Evolutionary conservation across 2,329 filamentous ascomycete species (phyloP), one percentile per base, ranked within the genome.

Genomic region (Macrophomina tecta): DNA sequence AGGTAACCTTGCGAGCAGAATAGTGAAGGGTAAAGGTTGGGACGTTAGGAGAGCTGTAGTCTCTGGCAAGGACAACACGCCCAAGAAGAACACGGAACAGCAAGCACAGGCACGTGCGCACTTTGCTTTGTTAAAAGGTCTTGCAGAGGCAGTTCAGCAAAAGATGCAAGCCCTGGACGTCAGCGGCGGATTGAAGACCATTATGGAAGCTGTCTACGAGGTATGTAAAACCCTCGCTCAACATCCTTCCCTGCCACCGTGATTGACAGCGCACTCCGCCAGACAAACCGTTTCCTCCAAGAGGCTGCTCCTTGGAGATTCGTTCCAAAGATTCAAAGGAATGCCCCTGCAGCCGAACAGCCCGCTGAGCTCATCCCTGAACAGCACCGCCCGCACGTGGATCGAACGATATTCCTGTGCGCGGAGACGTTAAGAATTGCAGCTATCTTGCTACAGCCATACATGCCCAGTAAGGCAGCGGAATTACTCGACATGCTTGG

Each of bases 391-490:
- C 61, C 56, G 4, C 60, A 84, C 2, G 79, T 89, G 16, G 81
- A 89, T 70, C 82, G 84, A 71, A 84, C 86, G 45, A 83, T 99
- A 34, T 97, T 87, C 76, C 84, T 90, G 51, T 83, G 85, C 51
- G 86, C 89, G 8, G 95, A 99, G 79, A 86, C 90, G 4, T 77
- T 97, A 55, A 90, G 95, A 45, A 87, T 97, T 30, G 83, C 85
- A 0, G 92, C 90, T 14, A 97, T 99, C 71, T 82, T 98, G 55
- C 82, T 99, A 52, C 94, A 97, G 77, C 93, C 95, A 1, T 92
- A 94, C 74, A 97, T 99, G 86, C 95, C 95, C 0, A 83, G 82
- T 48, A 97, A 96, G 78, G 86, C 92, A 55, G 79, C 80, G 11
- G 81, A 87, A 70, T 79, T 97, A 38, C 85, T 99, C 0, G 90